phyloP scores from a whole-genome alignment of 2,329 filamentous ascomycete species.

The Diaporthe humulicola region DNA sequence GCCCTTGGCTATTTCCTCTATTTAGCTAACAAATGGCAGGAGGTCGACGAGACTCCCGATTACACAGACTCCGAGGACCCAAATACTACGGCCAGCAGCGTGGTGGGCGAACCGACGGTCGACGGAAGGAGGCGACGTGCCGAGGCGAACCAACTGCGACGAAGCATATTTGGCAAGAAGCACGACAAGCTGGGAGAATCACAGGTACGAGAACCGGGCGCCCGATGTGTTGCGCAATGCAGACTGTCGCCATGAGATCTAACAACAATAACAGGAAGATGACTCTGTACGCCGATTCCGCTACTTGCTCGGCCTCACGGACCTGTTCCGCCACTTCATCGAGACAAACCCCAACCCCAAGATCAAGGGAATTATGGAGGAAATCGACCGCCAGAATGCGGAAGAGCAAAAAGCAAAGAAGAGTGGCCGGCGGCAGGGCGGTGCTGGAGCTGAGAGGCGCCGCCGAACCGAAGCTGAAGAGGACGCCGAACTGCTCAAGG shows the following conservation, averaged over 20 bases:
- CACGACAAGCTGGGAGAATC: conserved; percentile 92
- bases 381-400: conserved; percentile 94
- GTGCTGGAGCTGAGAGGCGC: conserved; percentile 81
- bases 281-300: conserved; percentile 94
- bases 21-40: conserved; percentile 52
- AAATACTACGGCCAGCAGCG: conserved; percentile 84
- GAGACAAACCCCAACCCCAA: conserved; percentile 96
- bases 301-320: conserved; percentile 93
- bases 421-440: conserved; percentile 83
- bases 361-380: conserved; percentile 91
- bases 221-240: not conserved
- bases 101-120: conserved; percentile 77
- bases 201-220: conserved; percentile 72
- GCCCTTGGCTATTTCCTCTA: not conserved
- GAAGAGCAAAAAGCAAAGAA: conserved; percentile 80
- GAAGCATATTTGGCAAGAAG: conserved; percentile 95
- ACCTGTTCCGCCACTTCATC: conserved; percentile 98
- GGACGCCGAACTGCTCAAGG: conserved; percentile 88
- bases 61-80: conserved; percentile 77
- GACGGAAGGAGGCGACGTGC: conserved; percentile 90
- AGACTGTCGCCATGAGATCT: not conserved
- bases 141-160: conserved; percentile 89
- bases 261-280: conserved; percentile 75
- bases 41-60: conserved; percentile 75
- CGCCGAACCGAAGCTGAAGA: conserved; percentile 97